phyloP scores from a whole-genome alignment of 2,329 filamentous ascomycete species.

The Chrysoporthe puriensis region DNA sequence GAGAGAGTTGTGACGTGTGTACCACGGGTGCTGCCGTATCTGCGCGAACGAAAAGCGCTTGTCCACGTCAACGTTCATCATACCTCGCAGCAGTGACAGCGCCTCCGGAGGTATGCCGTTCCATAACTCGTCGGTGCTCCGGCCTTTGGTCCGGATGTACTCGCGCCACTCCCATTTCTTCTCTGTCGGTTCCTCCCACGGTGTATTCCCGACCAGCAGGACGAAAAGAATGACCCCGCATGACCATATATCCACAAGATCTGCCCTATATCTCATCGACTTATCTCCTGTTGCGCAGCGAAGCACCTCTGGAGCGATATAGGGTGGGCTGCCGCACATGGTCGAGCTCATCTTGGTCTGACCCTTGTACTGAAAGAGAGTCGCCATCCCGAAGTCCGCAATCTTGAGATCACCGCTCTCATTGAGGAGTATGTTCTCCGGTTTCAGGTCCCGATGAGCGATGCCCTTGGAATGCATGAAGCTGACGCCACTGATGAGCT shows the following conservation, averaged over 20 bases:
- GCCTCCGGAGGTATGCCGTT: slow-evolving; percentile 72
- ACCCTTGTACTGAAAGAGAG: slow-evolving; percentile 88
- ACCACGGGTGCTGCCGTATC: slow-evolving; percentile 93
- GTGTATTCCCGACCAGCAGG: slow-evolving; percentile 91
- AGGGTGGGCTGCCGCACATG: slow-evolving; percentile 93
- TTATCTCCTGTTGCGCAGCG: slow-evolving; percentile 53
- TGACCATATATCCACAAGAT: slow-evolving; percentile 93
- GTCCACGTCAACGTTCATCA: slow-evolving; percentile 80
- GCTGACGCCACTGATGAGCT: slow-evolving; percentile 85
- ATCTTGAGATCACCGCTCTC: slow-evolving; percentile 86
- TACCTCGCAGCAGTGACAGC: slow-evolving; percentile 83
- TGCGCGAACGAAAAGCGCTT: slow-evolving; percentile 84
- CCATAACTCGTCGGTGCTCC: slow-evolving; percentile 86
- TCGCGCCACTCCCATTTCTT: slow-evolving; percentile 90
- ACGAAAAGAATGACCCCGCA: slow-evolving; percentile 98
- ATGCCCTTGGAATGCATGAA: slow-evolving; percentile 98
- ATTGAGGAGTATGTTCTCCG: slow-evolving; percentile 92
- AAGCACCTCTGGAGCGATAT: slow-evolving; percentile 93
- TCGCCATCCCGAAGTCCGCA: slow-evolving; percentile 95
- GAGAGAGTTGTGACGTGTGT: slow-evolving; percentile 79
- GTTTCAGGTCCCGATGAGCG: slow-evolving; percentile 88
- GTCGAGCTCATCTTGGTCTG: slow-evolving; percentile 81
- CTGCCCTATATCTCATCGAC: slow-evolving; percentile 69
- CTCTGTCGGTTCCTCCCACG: slow-evolving; percentile 90
- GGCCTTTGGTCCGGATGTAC: slow-evolving; percentile 79